Base-by-base conservation (phyloP, 2,329 filamentous ascomycete genomes). In the Venturia aucupariae region DNA sequence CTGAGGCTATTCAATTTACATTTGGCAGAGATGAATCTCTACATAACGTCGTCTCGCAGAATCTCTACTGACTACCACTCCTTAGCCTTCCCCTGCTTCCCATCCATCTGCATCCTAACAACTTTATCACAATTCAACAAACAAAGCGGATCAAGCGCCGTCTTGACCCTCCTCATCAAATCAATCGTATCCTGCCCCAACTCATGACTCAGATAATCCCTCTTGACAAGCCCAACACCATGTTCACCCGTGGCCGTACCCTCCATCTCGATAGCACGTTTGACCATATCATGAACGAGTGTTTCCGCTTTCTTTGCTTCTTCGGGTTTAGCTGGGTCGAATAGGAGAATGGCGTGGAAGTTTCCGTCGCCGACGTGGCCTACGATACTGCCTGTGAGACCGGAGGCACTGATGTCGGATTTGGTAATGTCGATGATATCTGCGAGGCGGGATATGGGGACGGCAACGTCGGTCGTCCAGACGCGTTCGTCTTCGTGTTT, bases 161-260 rank as follows among this genome's bases (percentile, higher is more conserved):
- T 81, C 79, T 94, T 94, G 75, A 89, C 86, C 81, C 88, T 90
- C 75, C 90, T 84, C 90, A 95, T 95, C 27, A 88, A 81, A 76
- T 92, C 89, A 10, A 95, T 89, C 0, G 90, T 90, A 15, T 77
- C 80, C 73, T 85, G 80, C 15, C 90, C 89, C 48, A 94, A 79
- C 76, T 95, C 90, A 71, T 92, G 88, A 11, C 85, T 81, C 54
- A 95, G 80, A 72, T 93, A 93, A 72, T 94, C 90, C 69, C 90
- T 81, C 83, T 95, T 95, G 65, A 93, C 88, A 60, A 95, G 78
- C 7, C 90, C 90, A 63, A 94, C 87, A 51, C 90, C 90, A 74
- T 95, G 90, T 75, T 95, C 90, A 63, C 90, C 90, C 15, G 90
- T 92, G 1, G 92, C 90, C 0, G 90, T 94, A 10, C 90, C 90